These are phyloP conservation scores for Tetrapisispora namnaoensis DNA, from an alignment of 805 yeast species.

Conservation along the genomic window DNA sequence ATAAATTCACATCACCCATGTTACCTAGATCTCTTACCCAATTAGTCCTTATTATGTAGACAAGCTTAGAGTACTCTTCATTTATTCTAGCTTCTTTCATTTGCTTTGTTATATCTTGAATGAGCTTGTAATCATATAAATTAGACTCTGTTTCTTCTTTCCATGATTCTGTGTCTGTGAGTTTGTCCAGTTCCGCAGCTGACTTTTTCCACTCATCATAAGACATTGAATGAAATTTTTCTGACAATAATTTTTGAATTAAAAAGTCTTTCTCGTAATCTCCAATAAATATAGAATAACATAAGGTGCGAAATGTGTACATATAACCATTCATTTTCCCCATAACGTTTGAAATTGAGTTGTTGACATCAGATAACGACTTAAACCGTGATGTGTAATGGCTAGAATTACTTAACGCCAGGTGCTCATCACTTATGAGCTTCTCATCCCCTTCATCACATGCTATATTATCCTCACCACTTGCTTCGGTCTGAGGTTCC, in stretches of 20 bases:
- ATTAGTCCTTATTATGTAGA: constrained; percentile 72
- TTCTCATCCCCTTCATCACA: not conserved
- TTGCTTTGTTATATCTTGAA: constrained; percentile 42
- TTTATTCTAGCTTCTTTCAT: constrained; percentile 48
- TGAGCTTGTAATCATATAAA: constrained; percentile 64
- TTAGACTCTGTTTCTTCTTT: constrained; percentile 49
- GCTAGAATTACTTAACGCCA: too few species aligned
- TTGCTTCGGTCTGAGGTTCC: constrained; percentile 9
- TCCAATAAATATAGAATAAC: constrained; percentile 11
- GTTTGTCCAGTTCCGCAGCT: constrained; percentile 52
- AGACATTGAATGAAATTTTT: constrained; percentile 40
- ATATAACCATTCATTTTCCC: not conserved
- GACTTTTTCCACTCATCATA: constrained; percentile 60
- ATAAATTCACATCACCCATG: constrained; percentile 72
- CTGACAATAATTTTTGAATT: constrained; percentile 32
- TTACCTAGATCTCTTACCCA: constrained; percentile 82
- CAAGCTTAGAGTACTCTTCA: constrained; percentile 48
- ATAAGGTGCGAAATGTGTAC: constrained; percentile 5
- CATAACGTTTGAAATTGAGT: not conserved
- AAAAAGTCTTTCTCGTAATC: constrained; percentile 27
- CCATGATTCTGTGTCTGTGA: constrained; percentile 64
- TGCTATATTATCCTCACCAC: not conserved
- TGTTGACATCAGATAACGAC: not conserved
- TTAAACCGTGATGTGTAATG: not conserved
- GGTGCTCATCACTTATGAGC: not conserved